These are phyloP conservation scores for Coemansia nantahalensis DNA, from an alignment of 192 early-diverging fungal genomes.

Conservation along the genomic window DNA sequence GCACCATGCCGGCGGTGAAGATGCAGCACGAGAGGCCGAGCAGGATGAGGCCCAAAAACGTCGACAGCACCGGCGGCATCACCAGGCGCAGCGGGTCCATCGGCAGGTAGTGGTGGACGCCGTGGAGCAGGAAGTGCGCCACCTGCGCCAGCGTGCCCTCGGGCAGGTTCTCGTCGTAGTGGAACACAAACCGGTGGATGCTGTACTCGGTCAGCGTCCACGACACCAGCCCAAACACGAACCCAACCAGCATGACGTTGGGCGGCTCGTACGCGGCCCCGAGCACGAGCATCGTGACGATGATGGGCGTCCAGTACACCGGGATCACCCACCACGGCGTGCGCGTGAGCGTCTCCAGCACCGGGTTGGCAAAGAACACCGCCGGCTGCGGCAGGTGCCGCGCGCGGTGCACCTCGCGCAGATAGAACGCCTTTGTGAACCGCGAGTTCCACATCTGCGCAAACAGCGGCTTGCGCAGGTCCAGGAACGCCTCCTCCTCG, in stretches of 20 bases:
- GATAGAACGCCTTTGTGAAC: constrained; percentile 80
- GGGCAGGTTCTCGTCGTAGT: constrained; percentile 84
- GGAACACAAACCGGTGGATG: constrained; percentile 92
- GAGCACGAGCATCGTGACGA: constrained; percentile 27
- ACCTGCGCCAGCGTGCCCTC: constrained; percentile 73
- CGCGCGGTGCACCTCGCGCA: constrained; percentile 89
- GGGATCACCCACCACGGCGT: constrained; percentile 93
- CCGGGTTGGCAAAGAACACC: constrained; percentile 71
- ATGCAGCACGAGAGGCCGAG: constrained; percentile 56
- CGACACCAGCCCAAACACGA: constrained; percentile 65
- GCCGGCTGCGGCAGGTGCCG: constrained; percentile 75
- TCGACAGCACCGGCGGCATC: constrained; percentile 82
- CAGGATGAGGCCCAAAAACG: constrained; percentile 62
- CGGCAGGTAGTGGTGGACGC: constrained; percentile 94
- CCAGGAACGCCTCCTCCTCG: constrained; percentile 69
- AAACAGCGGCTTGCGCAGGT: constrained; percentile 76
- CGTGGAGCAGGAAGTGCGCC: constrained; percentile 88
- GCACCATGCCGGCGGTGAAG: constrained; percentile 62
- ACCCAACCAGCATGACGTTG: constrained; percentile 48
- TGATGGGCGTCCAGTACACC: constrained; percentile 82
- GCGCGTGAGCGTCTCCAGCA: constrained; percentile 80
- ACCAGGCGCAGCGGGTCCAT: constrained; percentile 97
- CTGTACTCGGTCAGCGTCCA: constrained; percentile 92
- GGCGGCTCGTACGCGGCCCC: constrained; percentile 37
- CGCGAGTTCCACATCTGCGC: constrained; percentile 70